phyloP scores from a whole-genome alignment of 331 rosid species.

The Malus hybrid region DNA sequence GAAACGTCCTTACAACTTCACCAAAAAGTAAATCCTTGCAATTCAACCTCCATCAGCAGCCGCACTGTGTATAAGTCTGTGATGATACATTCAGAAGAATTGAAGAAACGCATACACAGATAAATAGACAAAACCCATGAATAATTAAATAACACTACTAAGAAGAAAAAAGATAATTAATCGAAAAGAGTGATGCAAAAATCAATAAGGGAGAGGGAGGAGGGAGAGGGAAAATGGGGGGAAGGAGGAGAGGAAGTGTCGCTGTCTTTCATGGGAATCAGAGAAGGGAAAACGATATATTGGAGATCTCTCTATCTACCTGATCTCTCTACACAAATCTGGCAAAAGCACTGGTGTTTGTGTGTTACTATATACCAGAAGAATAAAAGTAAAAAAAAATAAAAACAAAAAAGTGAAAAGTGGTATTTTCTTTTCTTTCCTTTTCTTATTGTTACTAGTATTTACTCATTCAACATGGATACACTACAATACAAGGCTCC shows the following conservation, averaged over 20 bases:
- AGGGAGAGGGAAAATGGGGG: neutral
- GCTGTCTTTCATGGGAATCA: constrained; percentile 66
- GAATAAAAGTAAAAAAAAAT: neutral
- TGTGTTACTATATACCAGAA: neutral
- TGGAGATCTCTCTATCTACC: constrained; percentile 30
- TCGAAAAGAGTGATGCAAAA: constrained; percentile 23
- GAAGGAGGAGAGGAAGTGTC: constrained; percentile 37
- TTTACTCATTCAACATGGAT: neutral
- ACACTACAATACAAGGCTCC: neutral
- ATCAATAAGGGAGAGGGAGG: constrained; percentile 28
- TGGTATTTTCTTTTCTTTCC: constrained; percentile 9
- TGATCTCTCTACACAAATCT: constrained; percentile 37
- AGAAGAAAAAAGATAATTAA: neutral
- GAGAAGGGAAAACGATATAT: constrained; percentile 49
- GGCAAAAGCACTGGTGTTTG: constrained; percentile 22
- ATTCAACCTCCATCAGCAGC: neutral
- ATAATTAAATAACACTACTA: neutral
- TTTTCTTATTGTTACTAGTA: neutral
- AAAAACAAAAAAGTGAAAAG: neutral
- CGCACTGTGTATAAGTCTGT: neutral
- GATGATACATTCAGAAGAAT: neutral
- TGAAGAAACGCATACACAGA: neutral
- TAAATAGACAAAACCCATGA: neutral
- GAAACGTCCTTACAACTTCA: neutral
- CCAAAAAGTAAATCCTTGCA: neutral